Percentiles rank a stretch among this genome's conserved stretches.
These are phyloP conservation scores for Pichia heedii DNA, from an alignment of 805 yeast species.

Conservation along the genomic window DNA sequence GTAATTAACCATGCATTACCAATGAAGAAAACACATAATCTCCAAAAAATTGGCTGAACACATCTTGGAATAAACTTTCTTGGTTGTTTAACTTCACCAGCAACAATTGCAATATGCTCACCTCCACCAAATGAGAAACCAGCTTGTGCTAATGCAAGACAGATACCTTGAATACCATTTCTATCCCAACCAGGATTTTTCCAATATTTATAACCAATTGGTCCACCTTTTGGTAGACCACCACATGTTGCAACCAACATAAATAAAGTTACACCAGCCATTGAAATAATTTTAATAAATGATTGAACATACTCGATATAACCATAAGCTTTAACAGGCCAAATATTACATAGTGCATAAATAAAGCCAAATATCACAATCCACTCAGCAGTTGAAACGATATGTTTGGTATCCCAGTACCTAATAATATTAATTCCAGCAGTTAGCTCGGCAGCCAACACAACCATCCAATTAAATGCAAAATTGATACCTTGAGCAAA, in stretches of 20 bases:
- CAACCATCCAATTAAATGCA: conserved; percentile 54
- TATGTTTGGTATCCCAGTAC: conserved; percentile 41
- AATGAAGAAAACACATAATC: conserved; percentile 44
- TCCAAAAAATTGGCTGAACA: conserved; percentile 46
- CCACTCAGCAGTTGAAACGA: conserved; percentile 46
- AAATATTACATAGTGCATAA: conserved; percentile 26
- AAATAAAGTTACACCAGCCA: conserved; percentile 38
- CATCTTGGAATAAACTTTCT: conserved; percentile 49
- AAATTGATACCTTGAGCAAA: conserved; percentile 58
- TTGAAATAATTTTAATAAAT: conserved; percentile 52
- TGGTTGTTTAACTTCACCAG: conserved; percentile 49
- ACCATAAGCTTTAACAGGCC: conserved; percentile 33
- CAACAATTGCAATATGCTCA: conserved; percentile 50
- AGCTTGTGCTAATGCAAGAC: conserved; percentile 46
- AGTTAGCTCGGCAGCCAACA: conserved; percentile 54
- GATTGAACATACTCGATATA: conserved; percentile 35
- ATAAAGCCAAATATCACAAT: conserved; percentile 44
- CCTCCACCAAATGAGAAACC: conserved; percentile 57
- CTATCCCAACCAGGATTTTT: conserved; percentile 45
- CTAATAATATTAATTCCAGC: conserved; percentile 55
- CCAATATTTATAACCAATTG: conserved; percentile 45
- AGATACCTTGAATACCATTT: conserved; percentile 48
- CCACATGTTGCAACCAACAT: conserved; percentile 44
- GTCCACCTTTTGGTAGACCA: conserved; percentile 32
- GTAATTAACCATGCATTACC: conserved; percentile 41